A percentile compares a stretch with the other conserved stretches of the same genome.
Evolutionary conservation across 1,139 yeast species (phyloP).

Genomic region (Geotrichum bryndzae): DNA sequence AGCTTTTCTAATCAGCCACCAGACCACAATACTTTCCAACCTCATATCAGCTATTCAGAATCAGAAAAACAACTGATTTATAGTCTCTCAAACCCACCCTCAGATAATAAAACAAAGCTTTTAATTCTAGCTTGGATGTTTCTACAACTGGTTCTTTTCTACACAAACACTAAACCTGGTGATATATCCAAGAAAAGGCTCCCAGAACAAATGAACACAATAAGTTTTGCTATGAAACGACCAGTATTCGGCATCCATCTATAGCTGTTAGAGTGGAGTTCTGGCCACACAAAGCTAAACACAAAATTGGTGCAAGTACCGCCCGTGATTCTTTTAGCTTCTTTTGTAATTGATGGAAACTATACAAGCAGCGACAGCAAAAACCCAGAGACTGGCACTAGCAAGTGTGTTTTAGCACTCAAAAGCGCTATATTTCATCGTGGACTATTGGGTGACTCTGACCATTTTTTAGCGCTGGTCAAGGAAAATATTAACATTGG

Average conservation of each 20-base stretch:
- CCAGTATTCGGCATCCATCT: constrained; percentile 73
- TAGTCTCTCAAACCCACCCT: constrained; percentile 23
- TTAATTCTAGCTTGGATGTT: constrained; percentile 84
- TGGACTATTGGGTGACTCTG: constrained; percentile 56
- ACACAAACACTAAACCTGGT: constrained; percentile 41
- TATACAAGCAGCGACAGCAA: constrained; percentile 30
- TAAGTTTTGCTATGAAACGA: constrained; percentile 44
- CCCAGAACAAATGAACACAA: constrained; percentile 28
- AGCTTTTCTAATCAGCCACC: neutral
- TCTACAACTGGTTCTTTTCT: constrained; percentile 66
- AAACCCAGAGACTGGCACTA: constrained; percentile 29
- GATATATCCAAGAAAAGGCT: neutral
- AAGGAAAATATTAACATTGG: constrained; percentile 33
- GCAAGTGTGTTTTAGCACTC: constrained; percentile 57
- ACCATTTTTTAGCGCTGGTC: constrained; percentile 64
- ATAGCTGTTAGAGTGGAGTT: constrained; percentile 54
- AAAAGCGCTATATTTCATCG: constrained; percentile 77
- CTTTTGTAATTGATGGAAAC: constrained; percentile 66
- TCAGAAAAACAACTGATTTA: neutral
- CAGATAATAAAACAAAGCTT: constrained; percentile 47
- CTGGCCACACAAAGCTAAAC: constrained; percentile 49
- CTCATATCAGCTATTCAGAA: neutral
- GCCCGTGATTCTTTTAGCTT: constrained; percentile 60
- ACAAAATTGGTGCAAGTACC: constrained; percentile 58
- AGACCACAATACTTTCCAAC: neutral